Percentiles rank a stretch among this genome's conserved stretches.
These are phyloP conservation scores for Teratosphaeria viscida DNA, from an alignment of 2,329 filamentous ascomycete species.

Conservation along the genomic window DNA sequence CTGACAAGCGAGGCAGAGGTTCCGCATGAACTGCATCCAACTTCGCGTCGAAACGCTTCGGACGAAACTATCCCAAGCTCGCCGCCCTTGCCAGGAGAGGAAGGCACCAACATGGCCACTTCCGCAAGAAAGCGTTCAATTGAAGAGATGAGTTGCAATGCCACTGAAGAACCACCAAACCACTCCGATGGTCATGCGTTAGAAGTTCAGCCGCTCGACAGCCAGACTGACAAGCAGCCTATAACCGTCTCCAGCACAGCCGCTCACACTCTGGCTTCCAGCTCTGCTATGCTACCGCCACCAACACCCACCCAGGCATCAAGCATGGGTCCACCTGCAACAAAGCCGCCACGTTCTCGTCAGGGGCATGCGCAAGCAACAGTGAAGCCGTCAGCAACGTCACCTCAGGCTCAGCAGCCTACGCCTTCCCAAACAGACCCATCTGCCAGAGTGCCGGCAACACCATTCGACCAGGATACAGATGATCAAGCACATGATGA, in stretches of 20 bases:
- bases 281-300: not conserved
- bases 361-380: not conserved
- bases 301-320: not conserved
- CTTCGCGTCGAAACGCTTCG: not conserved
- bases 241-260: not conserved
- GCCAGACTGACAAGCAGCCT: not conserved
- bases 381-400: not conserved
- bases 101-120: slow-evolving; percentile 1
- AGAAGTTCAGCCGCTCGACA: not conserved
- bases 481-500: slow-evolving; percentile 4
- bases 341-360: not conserved
- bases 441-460: not conserved
- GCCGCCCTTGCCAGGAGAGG: not conserved
- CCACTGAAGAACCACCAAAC: not conserved
- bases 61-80: slow-evolving; percentile 1
- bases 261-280: not conserved
- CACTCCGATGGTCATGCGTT: not conserved
- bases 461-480: not conserved
- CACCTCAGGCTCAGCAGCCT: not conserved
- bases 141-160: slow-evolving; percentile 1
- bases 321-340: slow-evolving; percentile 1
- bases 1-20: not conserved
- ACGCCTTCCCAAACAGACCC: not conserved
- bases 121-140: slow-evolving; percentile 8
- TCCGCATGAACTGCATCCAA: not conserved